Percentiles rank a stretch among this genome's conserved stretches.
Conservation (phyloP, 495 filamentous ascomycete genomes). For the Aspergillus heteromorphus region DNA sequence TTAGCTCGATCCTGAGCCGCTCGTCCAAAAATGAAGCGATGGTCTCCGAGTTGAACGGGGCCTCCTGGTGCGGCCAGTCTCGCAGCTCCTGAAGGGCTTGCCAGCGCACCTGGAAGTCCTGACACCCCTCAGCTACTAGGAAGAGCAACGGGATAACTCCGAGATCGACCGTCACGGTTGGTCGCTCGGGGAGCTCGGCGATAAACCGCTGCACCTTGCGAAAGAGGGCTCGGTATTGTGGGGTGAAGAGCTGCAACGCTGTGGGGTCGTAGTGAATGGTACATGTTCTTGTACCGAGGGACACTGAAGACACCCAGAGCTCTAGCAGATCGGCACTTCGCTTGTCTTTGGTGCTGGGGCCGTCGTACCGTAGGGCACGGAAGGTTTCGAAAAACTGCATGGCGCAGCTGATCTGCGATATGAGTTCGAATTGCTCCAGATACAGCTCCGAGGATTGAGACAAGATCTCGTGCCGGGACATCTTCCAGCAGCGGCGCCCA, state of each 20-base stretch:
- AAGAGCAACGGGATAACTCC: slow-evolving; percentile 38
- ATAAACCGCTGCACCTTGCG: too few species aligned
- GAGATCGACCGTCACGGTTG: slow-evolving; percentile 13
- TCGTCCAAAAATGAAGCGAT: slow-evolving; percentile 3
- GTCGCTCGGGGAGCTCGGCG: slow-evolving; percentile 10
- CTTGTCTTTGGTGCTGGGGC: not conserved
- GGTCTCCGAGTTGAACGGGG: slow-evolving; percentile 35
- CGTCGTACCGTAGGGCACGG: not conserved
- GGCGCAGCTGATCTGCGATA: not conserved
- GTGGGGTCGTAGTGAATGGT: not conserved
- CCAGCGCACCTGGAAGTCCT: slow-evolving; percentile 27
- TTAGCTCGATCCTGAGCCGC: slow-evolving; percentile 6
- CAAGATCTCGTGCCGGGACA: not conserved
- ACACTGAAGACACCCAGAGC: slow-evolving; percentile 2
- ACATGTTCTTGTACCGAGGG: slow-evolving; percentile 6
- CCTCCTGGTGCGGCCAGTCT: slow-evolving; percentile 41
- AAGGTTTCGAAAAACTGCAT: not conserved
- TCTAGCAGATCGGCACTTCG: slow-evolving; percentile 12
- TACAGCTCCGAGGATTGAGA: not conserved
- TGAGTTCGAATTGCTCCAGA: not conserved
- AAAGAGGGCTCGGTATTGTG: slow-evolving; percentile 2
- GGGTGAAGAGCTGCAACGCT: not conserved
- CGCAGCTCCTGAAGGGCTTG: slow-evolving; percentile 35
- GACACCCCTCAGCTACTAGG: slow-evolving; percentile 42
- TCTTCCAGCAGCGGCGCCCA: not conserved